phyloP scores from a whole-genome alignment of 345 rosid species.

The Hibiscus tridactylites region DNA sequence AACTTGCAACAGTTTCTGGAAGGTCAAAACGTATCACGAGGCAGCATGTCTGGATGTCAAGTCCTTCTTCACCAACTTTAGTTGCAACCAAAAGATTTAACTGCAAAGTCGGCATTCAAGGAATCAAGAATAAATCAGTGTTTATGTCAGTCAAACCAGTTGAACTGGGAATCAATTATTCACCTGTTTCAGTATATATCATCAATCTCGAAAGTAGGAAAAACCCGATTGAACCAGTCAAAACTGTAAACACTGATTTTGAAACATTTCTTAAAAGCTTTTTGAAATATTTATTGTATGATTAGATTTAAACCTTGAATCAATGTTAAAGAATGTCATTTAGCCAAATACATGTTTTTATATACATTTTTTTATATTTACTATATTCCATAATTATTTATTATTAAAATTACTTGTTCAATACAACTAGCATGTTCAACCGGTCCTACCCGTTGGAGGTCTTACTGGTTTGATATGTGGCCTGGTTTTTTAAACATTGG shows the following conservation, averaged over 20 bases:
- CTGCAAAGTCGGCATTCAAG: constrained; percentile 33
- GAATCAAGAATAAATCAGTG: neutral
- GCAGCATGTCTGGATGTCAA: constrained; percentile 94
- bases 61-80: constrained; percentile 98
- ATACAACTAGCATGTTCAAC: no score
- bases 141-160: neutral
- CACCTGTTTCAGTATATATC: neutral
- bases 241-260: neutral
- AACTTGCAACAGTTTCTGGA: constrained; percentile 92
- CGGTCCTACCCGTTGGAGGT: no score
- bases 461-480: no score
- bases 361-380: no score
- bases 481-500: no score
- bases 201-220: neutral
- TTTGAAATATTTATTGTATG: neutral
- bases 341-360: no score
- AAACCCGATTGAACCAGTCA: neutral
- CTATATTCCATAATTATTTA: neutral
- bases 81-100: constrained; percentile 92
- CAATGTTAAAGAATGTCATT: neutral
- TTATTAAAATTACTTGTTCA: no score
- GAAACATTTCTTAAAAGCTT: neutral
- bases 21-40: constrained; percentile 93
- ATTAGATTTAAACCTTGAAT: neutral
- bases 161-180: neutral